Base-by-base conservation (phyloP, 139 green algal species). In the Picochlorum sp. region DNA sequence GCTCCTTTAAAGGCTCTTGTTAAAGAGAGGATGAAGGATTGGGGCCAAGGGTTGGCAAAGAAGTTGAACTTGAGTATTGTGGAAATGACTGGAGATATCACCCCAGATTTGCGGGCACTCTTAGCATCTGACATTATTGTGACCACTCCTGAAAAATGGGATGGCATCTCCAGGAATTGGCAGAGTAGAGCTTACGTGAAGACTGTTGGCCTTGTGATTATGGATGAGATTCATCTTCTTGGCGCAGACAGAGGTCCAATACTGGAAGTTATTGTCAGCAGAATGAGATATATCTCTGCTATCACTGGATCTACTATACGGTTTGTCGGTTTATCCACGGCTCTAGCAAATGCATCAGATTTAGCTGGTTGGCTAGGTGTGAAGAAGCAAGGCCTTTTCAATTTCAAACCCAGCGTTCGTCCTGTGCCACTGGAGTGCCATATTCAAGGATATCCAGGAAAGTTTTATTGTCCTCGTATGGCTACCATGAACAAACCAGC, bases 161-260 rank as follows among this genome's bases (percentile, higher is more conserved):
- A 97, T 76, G 91, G 89, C 58, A 94, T 98, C 77, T 88, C 70
- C 21, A 83, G 93, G 31, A 86, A 82, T 60, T 98, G 92, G 92
- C 85, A 92, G 65, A 83, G 68, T 20, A 71, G 91, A 9, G 62
- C 59, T 6, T 94, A 94, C 63, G 88, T 92, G 13, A 77, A 80
- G 59, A 85, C 86, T 73, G 75, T 81, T 58, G 75, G 81, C 8
- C 77, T 98, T 71, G 63, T 98, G 37, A 70, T 98, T n/a, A 92
- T 98, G 49, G 93, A 98, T 45, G 92, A 98, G 85, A 96, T 98
- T 72, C 93, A 98, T 69, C 80, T 98, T 60, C 79, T 98, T 58
- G 93, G 92, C 1, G 86, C 81, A 14, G 93, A 98, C 70, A 75
- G 91, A 20, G 93, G 93, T 0, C 92, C 92, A 45, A 91, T 94